Conservation (phyloP, 169 alveolate genomes). For the Cryptosporidium meleagridis region DNA sequence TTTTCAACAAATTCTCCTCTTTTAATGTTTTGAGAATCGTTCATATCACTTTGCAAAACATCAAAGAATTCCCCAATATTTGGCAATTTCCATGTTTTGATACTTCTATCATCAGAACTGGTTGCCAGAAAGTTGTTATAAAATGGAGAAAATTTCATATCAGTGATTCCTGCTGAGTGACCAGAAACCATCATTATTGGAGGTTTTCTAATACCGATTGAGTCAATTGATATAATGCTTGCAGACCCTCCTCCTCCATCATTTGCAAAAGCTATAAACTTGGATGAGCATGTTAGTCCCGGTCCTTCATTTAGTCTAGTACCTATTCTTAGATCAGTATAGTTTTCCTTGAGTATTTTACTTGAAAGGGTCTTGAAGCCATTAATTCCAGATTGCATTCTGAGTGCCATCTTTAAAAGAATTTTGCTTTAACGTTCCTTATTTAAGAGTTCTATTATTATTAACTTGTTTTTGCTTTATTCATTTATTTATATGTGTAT, state of each 20-base stretch:
- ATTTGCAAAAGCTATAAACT: constrained; percentile 67
- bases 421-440: not conserved
- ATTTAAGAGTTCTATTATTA: not conserved
- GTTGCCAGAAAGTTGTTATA: constrained; percentile 61
- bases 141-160: constrained; percentile 58
- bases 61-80: constrained; percentile 54
- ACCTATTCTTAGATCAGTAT: constrained; percentile 56
- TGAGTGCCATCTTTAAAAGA: not conserved
- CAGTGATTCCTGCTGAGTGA: constrained; percentile 71
- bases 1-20: constrained; percentile 49
- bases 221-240: constrained; percentile 50
- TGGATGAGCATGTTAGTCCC: constrained; percentile 60
- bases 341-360: constrained; percentile 24
- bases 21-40: constrained; percentile 52
- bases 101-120: constrained; percentile 58
- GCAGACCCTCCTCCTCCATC: constrained; percentile 76
- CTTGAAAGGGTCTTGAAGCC: constrained; percentile 25
- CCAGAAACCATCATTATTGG: constrained; percentile 69
- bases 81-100: constrained; percentile 52
- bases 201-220: constrained; percentile 61
- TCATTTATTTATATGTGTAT: not conserved
- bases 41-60: constrained; percentile 24
- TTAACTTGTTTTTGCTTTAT: not conserved
- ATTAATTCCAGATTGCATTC: constrained; percentile 22
- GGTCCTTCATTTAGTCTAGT: constrained; percentile 58